phyloP scores from a whole-genome alignment of 108 stramenopile genomes.

The Fragilariopsis cylindrus region DNA sequence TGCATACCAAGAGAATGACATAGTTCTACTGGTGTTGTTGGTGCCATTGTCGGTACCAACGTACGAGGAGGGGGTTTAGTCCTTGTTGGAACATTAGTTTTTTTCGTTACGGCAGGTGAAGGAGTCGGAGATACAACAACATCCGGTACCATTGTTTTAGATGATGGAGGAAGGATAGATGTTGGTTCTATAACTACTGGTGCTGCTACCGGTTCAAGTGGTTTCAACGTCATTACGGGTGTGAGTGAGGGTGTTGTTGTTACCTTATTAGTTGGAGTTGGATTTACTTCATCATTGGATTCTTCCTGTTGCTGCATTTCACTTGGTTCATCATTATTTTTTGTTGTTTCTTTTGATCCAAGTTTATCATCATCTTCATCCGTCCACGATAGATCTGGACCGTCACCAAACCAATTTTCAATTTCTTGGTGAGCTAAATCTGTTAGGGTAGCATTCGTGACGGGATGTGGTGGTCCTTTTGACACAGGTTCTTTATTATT shows the following conservation, averaged over 20 bases:
- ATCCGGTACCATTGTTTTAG: no score
- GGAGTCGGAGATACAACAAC: neutral
- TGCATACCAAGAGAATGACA: neutral
- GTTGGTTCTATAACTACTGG: no score
- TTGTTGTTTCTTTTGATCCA: neutral
- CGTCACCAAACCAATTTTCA: neutral
- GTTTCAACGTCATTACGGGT: no score
- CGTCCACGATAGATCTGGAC: neutral
- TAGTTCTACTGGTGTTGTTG: neutral
- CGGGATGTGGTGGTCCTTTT: neutral
- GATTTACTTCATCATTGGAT: neutral
- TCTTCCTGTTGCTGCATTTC: conserved; percentile 8
- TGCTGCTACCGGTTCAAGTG: no score
- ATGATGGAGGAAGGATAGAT: neutral
- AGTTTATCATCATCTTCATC: neutral
- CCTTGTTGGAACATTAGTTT: neutral
- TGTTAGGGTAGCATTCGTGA: neutral
- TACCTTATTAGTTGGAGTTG: no score
- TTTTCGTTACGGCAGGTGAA: neutral
- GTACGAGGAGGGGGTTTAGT: neutral
- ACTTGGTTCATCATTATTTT: neutral
- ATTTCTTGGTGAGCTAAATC: neutral
- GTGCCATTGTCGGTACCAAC: neutral
- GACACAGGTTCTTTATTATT: neutral
- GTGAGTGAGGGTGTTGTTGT: no score